Percentiles rank a stretch among this genome's conserved stretches.
These are phyloP conservation scores for Phytophthora syringae DNA, from an alignment of 352 stramenopile species.

Conservation along the genomic window DNA sequence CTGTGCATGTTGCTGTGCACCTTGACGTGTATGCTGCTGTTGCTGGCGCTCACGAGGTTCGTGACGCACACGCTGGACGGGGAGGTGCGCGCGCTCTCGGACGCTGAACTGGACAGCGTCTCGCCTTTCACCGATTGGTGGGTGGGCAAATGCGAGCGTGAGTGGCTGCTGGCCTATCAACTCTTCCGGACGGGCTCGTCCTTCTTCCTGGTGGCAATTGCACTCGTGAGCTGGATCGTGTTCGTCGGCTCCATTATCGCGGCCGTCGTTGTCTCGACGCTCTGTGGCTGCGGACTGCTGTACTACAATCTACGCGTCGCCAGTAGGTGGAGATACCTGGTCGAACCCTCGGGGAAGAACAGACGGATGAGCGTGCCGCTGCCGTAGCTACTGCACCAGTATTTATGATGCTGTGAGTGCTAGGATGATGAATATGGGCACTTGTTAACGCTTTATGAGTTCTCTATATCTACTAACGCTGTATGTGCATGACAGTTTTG, in stretches of 20 bases:
- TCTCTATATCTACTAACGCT: constrained; percentile 30
- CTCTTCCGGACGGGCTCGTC: constrained; percentile 67
- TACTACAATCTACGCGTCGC: constrained; percentile 73
- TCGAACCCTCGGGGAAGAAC: not conserved
- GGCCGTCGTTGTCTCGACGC: not conserved
- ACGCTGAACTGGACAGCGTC: constrained; percentile 64
- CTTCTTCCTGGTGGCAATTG: constrained; percentile 68
- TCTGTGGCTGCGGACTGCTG: constrained; percentile 36
- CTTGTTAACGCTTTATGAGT: constrained; percentile 29
- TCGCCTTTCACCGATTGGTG: constrained; percentile 81
- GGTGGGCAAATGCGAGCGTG: constrained; percentile 63
- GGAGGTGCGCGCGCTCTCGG: constrained; percentile 57
- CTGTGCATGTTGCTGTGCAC: constrained; percentile 79
- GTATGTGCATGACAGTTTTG: constrained; percentile 6
- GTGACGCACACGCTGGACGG: constrained; percentile 83
- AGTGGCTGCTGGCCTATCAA: constrained; percentile 77
- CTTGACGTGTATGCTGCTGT: constrained; percentile 71
- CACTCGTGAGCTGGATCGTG: constrained; percentile 64
- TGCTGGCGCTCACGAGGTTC: constrained; percentile 79
- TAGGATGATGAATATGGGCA: constrained; percentile 13
- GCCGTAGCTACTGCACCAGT: constrained; percentile 27
- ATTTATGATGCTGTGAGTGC: not conserved
- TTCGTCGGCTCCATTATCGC: constrained; percentile 37
- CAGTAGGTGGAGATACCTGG: constrained; percentile 73
- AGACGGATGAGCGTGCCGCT: constrained; percentile 46